These are phyloP conservation scores for Irineochytrium annulatum DNA, from an alignment of 192 early-diverging fungal genomes.

Conservation along the genomic window DNA sequence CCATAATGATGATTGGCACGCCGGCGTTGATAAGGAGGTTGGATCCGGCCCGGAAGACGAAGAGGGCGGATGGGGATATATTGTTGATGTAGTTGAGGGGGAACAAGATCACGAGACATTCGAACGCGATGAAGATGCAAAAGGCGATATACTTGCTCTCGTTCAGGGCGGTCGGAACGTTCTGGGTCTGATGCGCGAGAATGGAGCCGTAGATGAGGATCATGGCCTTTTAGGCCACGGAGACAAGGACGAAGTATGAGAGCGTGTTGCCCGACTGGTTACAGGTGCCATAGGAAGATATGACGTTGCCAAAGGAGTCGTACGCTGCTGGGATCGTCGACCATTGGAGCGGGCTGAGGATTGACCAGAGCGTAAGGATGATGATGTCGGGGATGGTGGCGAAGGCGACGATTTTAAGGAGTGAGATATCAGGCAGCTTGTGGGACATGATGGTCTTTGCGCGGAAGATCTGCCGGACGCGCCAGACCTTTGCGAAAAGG, in stretches of 20 bases:
- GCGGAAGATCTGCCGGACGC: background rate
- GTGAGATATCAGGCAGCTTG: background rate
- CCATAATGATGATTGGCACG: background rate
- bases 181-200: background rate
- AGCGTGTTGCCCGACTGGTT: background rate
- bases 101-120: background rate
- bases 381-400: background rate
- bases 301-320: background rate
- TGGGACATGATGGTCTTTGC: background rate
- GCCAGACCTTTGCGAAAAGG: background rate
- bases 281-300: background rate
- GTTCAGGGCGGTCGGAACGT: background rate
- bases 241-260: background rate
- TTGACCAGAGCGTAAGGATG: background rate
- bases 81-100: background rate
- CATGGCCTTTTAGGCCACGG: background rate
- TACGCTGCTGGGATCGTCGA: background rate
- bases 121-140: constrained; percentile 2
- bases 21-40: background rate
- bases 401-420: background rate
- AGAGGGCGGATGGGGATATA: background rate
- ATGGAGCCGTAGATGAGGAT: background rate
- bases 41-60: background rate
- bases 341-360: background rate
- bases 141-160: background rate